Evolutionary conservation across 495 filamentous ascomycete species (phyloP).

Genomic region (Trichoderma parareesei): DNA sequence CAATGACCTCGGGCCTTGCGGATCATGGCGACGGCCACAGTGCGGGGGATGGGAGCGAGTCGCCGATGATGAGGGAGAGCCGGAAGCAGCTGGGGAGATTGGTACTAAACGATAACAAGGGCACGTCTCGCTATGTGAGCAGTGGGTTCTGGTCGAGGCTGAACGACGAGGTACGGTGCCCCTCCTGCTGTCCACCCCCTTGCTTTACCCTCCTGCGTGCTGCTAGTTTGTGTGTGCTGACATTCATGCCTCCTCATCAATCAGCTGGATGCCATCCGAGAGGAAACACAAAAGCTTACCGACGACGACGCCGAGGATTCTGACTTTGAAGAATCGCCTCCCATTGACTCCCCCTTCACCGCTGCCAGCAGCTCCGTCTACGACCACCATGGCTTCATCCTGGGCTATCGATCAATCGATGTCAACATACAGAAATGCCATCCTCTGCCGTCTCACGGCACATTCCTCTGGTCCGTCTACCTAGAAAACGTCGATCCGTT

Average conservation of each 20-base stretch:
- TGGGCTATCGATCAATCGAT: constrained; percentile 51
- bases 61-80: constrained; percentile 17
- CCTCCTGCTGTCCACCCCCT: constrained; percentile 20
- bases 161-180: constrained; percentile 63
- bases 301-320: constrained; percentile 44
- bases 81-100: constrained; percentile 55
- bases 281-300: constrained; percentile 41
- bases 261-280: constrained; percentile 6
- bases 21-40: constrained; percentile 22
- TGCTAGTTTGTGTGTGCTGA: not conserved
- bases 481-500: constrained; percentile 65
- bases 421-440: constrained; percentile 36
- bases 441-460: constrained; percentile 53
- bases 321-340: constrained; percentile 33
- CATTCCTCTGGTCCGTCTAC: constrained; percentile 61
- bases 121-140: constrained; percentile 76
- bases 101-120: constrained; percentile 54
- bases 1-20: constrained; percentile 35
- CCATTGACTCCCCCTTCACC: constrained; percentile 13
- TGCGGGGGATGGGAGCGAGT: constrained; percentile 10
- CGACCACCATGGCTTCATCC: constrained; percentile 57
- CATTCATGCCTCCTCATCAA: no score
- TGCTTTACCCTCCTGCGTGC: not conserved
- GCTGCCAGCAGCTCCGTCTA: constrained; percentile 15
- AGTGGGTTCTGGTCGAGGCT: constrained; percentile 85